Evolutionary conservation across 2,329 filamentous ascomycete species (phyloP).

Genomic region (Botrytis fabae): DNA sequence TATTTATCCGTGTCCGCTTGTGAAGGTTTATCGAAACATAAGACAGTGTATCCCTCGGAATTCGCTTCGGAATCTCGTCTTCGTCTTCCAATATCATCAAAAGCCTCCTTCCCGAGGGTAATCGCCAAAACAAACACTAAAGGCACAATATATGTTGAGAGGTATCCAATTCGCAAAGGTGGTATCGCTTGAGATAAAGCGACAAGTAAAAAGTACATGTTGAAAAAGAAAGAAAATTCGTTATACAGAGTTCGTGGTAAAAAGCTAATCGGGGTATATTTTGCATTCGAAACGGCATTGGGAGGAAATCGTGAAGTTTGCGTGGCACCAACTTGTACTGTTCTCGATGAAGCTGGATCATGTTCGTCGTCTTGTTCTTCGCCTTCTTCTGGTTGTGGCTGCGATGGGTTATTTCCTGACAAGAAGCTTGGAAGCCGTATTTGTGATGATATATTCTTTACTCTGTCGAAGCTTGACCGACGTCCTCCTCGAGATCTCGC

Average conservation of each 20-base stretch:
- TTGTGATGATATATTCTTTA: constrained; percentile 52
- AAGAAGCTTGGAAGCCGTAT: constrained; percentile 70
- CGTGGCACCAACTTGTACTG: constrained; percentile 70
- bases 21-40: constrained; percentile 66
- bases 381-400: constrained; percentile 35
- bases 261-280: constrained; percentile 95
- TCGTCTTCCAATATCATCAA: constrained; percentile 85
- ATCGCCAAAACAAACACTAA: constrained; percentile 89
- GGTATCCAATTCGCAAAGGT: constrained; percentile 84
- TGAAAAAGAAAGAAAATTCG: constrained; percentile 99
- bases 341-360: constrained; percentile 69
- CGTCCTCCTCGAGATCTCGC: constrained; percentile 29
- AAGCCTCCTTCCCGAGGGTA: constrained; percentile 92
- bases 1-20: constrained; percentile 39
- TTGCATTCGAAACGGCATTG: constrained; percentile 93
- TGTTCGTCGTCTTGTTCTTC: constrained; percentile 55
- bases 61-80: constrained; percentile 92
- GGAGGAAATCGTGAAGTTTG: constrained; percentile 79
- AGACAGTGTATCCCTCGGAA: constrained; percentile 79
- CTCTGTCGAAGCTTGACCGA: constrained; percentile 44
- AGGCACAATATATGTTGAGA: constrained; percentile 91
- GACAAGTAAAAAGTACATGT: constrained; percentile 97
- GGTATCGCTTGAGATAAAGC: constrained; percentile 92
- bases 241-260: constrained; percentile 94
- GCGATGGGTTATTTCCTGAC: constrained; percentile 42